These are phyloP conservation scores for Cyphellophora europaea DNA, from an alignment of 2,329 filamentous ascomycete species.

Conservation along the genomic window DNA sequence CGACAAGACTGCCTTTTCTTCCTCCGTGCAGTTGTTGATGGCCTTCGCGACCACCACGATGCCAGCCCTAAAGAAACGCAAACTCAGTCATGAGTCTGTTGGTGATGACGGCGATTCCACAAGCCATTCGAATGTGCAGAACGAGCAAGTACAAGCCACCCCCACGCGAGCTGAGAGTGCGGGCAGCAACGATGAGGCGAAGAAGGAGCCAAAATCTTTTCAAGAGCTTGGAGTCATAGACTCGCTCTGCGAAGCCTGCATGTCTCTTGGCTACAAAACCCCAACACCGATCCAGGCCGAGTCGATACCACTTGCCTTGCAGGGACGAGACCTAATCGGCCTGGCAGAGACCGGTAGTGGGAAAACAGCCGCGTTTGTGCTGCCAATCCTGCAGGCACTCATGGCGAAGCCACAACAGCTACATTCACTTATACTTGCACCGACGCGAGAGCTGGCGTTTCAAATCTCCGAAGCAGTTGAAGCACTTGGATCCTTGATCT, in stretches of 20 bases:
- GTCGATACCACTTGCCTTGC: constrained; percentile 70
- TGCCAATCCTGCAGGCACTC: constrained; percentile 84
- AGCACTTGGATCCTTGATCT: constrained; percentile 75
- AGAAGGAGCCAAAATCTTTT: constrained; percentile 33
- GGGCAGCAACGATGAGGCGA: constrained; percentile 1
- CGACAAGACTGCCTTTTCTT: no score
- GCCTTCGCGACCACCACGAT: no score
- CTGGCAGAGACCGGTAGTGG: constrained; percentile 91
- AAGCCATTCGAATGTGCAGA: no score
- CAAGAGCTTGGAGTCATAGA: constrained; percentile 65
- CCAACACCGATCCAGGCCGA: constrained; percentile 85
- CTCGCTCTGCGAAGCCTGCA: constrained; percentile 80
- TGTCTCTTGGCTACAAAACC: constrained; percentile 67
- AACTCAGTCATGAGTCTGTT: constrained; percentile 21
- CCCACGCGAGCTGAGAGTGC: constrained; percentile 1
- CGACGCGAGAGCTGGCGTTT: constrained; percentile 84
- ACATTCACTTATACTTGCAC: constrained; percentile 83
- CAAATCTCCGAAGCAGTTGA: constrained; percentile 87
- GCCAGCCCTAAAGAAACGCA: constrained; percentile 31
- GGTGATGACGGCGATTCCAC: no score
- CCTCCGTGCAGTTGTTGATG: no score
- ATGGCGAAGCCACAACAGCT: constrained; percentile 79
- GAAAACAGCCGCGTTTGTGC: constrained; percentile 89
- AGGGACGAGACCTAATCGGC: constrained; percentile 80
- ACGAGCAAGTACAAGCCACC: no score